phyloP scores from a whole-genome alignment of 2,329 filamentous ascomycete genomes.

The Penicillium sp. region DNA sequence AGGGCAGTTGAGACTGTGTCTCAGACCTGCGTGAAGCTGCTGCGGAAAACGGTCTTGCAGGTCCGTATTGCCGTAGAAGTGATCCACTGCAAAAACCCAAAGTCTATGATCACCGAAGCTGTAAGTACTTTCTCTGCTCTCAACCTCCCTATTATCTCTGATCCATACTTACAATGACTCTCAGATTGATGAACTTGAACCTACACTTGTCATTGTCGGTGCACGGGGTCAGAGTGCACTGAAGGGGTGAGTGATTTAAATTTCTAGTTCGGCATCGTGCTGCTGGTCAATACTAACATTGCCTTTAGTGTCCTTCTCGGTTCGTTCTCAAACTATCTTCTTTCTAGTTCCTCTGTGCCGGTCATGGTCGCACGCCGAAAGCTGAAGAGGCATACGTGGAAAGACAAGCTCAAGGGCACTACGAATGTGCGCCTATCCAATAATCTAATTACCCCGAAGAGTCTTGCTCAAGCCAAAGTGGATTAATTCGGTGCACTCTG shows the following conservation, averaged over 20 bases:
- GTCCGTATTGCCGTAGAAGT: slow-evolving; percentile 94
- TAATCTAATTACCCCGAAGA: slow-evolving; percentile 71
- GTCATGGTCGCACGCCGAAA: slow-evolving; percentile 97
- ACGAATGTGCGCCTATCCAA: slow-evolving; percentile 73
- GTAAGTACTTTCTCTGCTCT: slow-evolving; percentile 43
- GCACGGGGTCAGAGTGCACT: slow-evolving; percentile 87
- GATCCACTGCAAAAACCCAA: slow-evolving; percentile 96
- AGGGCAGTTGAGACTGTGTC: slow-evolving; percentile 82
- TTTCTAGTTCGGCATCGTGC: not conserved
- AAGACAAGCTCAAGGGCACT: slow-evolving; percentile 54
- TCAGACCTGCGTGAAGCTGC: slow-evolving; percentile 75
- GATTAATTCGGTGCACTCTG: slow-evolving; percentile 53
- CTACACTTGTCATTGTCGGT: slow-evolving; percentile 89
- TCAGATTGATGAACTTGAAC: slow-evolving; percentile 85
- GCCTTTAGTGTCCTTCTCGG: slow-evolving; percentile 76
- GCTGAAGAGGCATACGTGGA: slow-evolving; percentile 81
- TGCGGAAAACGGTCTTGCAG: slow-evolving; percentile 89
- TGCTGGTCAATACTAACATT: slow-evolving; percentile 8
- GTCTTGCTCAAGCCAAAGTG: slow-evolving; percentile 71
- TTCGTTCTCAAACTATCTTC: slow-evolving; percentile 95
- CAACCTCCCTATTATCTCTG: not conserved
- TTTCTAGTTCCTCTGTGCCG: slow-evolving; percentile 92
- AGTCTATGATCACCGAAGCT: slow-evolving; percentile 93
- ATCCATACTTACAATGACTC: slow-evolving; percentile 6
- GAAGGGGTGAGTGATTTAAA: slow-evolving; percentile 68